These are phyloP conservation scores for Forsythia suspensa DNA, from an alignment of 257 asterid genomes.

Conservation along the genomic window DNA sequence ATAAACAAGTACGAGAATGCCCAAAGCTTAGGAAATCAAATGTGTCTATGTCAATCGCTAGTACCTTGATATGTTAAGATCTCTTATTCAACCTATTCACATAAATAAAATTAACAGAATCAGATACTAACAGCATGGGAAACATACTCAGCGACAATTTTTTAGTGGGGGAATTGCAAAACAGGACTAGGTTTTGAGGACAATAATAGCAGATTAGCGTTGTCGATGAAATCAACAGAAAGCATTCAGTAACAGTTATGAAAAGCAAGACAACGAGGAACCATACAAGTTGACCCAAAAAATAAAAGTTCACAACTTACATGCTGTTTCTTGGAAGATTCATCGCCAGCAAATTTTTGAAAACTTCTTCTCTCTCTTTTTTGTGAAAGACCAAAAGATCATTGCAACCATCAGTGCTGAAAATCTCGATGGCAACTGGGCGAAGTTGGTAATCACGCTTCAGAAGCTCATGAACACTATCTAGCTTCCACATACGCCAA, in stretches of 20 bases:
- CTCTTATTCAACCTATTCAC: not conserved
- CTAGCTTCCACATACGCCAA: slow-evolving; percentile 99
- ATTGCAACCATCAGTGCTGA: slow-evolving; percentile 99
- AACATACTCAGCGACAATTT: too few species aligned
- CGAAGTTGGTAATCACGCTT: slow-evolving; percentile 99
- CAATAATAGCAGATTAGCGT: not conserved
- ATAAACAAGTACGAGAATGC: slow-evolving; percentile 14
- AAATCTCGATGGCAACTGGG: slow-evolving; percentile 96
- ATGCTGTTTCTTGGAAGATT: slow-evolving; percentile 98
- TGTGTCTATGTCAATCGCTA: not conserved
- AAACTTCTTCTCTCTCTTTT: slow-evolving; percentile 92
- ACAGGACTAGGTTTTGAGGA: too few species aligned
- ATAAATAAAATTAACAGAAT: too few species aligned
- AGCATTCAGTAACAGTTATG: not conserved
- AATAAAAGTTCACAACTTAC: slow-evolving; percentile 32
- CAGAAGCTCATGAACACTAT: slow-evolving; percentile 92
- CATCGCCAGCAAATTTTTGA: slow-evolving; percentile 88
- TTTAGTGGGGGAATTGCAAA: too few species aligned
- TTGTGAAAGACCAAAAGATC: slow-evolving; percentile 96
- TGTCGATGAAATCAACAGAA: slow-evolving; percentile 4
- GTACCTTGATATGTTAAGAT: not conserved
- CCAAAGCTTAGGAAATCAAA: not conserved
- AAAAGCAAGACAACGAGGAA: not conserved
- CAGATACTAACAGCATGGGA: too few species aligned
- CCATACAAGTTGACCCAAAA: too few species aligned